A percentile compares a stretch with the other conserved stretches of the same genome.
Conservation (phyloP, 1,139 yeast species). For the Hyphopichia pseudoburtonii region DNA sequence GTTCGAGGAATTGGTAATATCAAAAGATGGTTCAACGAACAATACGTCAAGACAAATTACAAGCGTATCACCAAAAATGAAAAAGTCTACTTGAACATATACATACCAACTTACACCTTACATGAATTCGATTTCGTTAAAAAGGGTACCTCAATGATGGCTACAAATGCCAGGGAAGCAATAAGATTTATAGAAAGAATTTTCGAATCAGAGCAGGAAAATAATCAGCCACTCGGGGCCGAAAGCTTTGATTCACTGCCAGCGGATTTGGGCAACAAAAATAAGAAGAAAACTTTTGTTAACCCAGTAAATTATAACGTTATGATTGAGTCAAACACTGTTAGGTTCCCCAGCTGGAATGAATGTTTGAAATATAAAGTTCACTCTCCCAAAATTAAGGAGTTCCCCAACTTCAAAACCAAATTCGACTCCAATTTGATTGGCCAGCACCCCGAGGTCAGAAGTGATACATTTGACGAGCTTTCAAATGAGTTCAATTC, state of each 20-base stretch:
- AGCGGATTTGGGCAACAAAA: background rate
- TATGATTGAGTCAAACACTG: constrained; percentile 36
- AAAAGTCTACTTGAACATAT: constrained; percentile 28
- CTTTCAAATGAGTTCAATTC: constrained; percentile 9
- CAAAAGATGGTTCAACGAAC: constrained; percentile 54
- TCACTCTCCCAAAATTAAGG: constrained; percentile 44
- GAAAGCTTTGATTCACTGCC: constrained; percentile 1
- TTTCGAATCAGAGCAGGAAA: constrained; percentile 22
- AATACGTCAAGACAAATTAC: constrained; percentile 26
- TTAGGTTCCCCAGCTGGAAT: constrained; percentile 51
- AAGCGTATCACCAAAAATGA: constrained; percentile 11
- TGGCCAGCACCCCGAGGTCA: constrained; percentile 15
- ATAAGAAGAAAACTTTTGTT: background rate
- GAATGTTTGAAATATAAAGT: constrained; percentile 44
- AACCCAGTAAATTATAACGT: constrained; percentile 19
- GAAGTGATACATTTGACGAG: constrained; percentile 7
- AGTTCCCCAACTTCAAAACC: constrained; percentile 46
- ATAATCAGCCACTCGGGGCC: constrained; percentile 1
- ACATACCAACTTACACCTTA: constrained; percentile 55
- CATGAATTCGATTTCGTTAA: constrained; percentile 56
- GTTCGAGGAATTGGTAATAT: constrained; percentile 60
- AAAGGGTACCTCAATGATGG: constrained; percentile 53
- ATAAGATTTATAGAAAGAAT: constrained; percentile 51
- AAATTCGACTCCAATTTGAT: constrained; percentile 32
- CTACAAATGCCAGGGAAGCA: constrained; percentile 59